Conservation (phyloP, 2,329 filamentous ascomycete genomes). For the Cadophora luteo-olivacea region DNA sequence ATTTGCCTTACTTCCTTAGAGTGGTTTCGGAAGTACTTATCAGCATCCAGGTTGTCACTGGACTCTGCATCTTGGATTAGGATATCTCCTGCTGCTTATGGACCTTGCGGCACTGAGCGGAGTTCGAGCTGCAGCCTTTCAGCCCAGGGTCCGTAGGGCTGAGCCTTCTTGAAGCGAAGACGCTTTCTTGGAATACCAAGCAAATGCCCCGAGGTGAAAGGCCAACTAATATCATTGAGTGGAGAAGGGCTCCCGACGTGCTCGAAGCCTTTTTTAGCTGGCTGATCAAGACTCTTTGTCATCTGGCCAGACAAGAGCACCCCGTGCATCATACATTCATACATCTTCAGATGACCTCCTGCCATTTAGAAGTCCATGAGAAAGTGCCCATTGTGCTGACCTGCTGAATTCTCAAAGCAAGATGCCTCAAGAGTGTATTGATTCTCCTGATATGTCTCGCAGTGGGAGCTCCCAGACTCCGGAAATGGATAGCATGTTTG, state of each 20-base stretch:
- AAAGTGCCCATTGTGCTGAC: background rate
- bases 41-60: no score
- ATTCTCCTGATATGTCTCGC: background rate
- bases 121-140: background rate
- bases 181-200: background rate
- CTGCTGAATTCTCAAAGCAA: background rate
- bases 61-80: background rate
- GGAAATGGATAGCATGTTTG: slow-evolving; percentile 24
- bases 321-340: background rate
- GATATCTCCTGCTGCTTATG: background rate
- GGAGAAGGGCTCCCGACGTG: background rate
- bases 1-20: background rate
- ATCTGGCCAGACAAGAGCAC: background rate
- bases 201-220: background rate
- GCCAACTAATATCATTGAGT: background rate
- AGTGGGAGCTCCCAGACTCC: slow-evolving; percentile 1
- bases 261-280: background rate
- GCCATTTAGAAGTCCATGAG: background rate
- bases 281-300: slow-evolving; percentile 14
- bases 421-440: background rate
- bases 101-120: background rate
- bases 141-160: background rate
- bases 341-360: background rate
- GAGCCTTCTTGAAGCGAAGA: background rate
- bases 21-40: background rate